phyloP scores from a whole-genome alignment of 1,284 basidiomycete species.

The Ustilago crameri region DNA sequence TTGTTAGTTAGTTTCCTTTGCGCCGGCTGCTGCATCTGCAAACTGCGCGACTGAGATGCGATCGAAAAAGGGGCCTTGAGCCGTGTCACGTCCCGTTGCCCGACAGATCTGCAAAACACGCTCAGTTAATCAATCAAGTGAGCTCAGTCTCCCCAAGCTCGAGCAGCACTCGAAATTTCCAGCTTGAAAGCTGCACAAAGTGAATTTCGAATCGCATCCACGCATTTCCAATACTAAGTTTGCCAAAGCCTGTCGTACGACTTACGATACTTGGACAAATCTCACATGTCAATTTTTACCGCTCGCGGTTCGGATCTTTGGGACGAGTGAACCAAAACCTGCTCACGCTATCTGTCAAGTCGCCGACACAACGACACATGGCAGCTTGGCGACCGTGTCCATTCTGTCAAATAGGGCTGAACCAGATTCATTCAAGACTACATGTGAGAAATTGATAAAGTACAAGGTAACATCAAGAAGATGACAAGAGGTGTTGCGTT shows the following conservation, averaged over 20 bases:
- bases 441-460: constrained; percentile 5
- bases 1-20: neutral
- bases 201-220: constrained; percentile 9
- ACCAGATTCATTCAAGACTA: constrained; percentile 1
- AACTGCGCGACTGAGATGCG: constrained; percentile 27
- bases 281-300: neutral
- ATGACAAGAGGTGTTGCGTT: constrained; percentile 10
- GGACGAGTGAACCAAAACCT: neutral
- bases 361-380: neutral
- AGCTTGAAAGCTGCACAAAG: neutral
- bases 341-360: too few species aligned
- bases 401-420: neutral
- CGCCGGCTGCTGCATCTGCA: constrained; percentile 6
- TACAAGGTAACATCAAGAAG: constrained; percentile 9
- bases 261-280: neutral
- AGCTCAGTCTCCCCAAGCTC: too few species aligned
- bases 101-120: constrained; percentile 1
- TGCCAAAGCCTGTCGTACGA: neutral
- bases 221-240: constrained; percentile 15
- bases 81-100: neutral
- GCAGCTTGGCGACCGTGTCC: neutral
- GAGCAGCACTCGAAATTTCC: neutral
- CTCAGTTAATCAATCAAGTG: too few species aligned
- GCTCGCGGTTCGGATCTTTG: too few species aligned
- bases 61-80: constrained; percentile 15